Base-by-base conservation (phyloP, 2,329 filamentous ascomycete genomes). In the Apiospora pterosperma region DNA sequence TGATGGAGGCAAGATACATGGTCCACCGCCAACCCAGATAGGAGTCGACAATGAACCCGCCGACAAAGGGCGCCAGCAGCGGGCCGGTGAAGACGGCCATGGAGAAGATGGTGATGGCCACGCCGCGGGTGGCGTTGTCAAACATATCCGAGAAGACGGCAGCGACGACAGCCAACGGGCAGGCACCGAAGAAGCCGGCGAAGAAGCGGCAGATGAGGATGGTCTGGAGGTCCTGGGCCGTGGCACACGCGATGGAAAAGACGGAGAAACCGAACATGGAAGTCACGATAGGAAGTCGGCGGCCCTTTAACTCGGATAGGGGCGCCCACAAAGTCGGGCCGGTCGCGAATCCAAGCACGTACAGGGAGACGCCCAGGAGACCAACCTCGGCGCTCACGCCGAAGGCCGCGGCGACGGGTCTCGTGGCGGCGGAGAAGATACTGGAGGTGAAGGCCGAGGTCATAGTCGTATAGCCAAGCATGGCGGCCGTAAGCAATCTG, bases 81-180 rank as follows among this genome's bases (percentile, higher is more conserved):
- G 90, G 90, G 5, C 89, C 89, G 1, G 85, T 83, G 69, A 92
- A 92, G 41, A 91, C 86, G 16, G 82, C 81, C 79, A 88, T 84
- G 52, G 84, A 81, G 73, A 88, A 88, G 44, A 87, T 72, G 2
- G 85, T 85, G 59, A 87, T 83, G 66, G 85, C 84, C 44, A 84
- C 76, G 64, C 89, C 85, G 68, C 88, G 82, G 55, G 84, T 85
- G 67, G 82, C 80, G 76, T 90, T 88, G 76, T 88, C 85, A 70
- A 90, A 89, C 85, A 91, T 88, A 76, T 92, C 90, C 25, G 87
- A 88, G 76, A 91, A 91, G 62, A 91, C 87, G 65, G 89, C 90
- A 4, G 87, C 89, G 62, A 90, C 89, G 72, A 92, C 82, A 69
- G 91, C 85, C 48, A 92, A 77, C 2, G 89, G 87, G 66, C 86